phyloP scores from a whole-genome alignment of 257 asterid genomes.

The Rhazya stricta region DNA sequence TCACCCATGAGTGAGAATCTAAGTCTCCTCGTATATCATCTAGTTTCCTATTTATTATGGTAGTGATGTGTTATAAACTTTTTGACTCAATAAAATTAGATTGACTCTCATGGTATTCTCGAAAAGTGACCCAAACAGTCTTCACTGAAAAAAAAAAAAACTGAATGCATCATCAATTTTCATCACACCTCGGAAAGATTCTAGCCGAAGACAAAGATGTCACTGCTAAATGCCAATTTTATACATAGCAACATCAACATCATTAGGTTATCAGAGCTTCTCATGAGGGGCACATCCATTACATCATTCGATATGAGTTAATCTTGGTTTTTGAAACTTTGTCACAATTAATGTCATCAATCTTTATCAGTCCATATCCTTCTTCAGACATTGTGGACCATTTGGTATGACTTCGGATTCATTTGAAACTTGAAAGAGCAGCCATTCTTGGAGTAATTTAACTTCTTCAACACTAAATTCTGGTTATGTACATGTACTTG shows the following conservation, averaged over 20 bases:
- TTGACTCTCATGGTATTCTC: too few species aligned
- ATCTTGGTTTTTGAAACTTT: slow-evolving; percentile 1
- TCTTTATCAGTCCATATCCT: neutral
- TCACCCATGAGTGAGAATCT: too few species aligned
- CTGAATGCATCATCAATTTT: neutral
- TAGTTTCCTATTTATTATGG: too few species aligned
- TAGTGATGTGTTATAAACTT: too few species aligned
- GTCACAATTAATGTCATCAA: slow-evolving; percentile 2
- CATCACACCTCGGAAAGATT: neutral
- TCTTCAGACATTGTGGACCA: neutral
- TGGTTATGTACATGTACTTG: too few species aligned
- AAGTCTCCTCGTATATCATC: too few species aligned
- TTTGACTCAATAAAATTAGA: too few species aligned
- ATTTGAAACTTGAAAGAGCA: neutral
- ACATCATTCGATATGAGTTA: slow-evolving; percentile 6
- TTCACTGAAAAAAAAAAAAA: neutral
- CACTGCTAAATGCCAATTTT: neutral
- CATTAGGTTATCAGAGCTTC: slow-evolving; percentile 11
- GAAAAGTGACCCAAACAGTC: too few species aligned
- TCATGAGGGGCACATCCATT: neutral
- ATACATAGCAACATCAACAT: slow-evolving; percentile 20
- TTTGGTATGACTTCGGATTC: too few species aligned
- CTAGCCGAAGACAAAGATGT: neutral
- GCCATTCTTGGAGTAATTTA: neutral
- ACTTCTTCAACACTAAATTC: neutral